These are phyloP conservation scores for Verbascum thapsus DNA, from an alignment of 257 asterid species.

Conservation along the genomic window DNA sequence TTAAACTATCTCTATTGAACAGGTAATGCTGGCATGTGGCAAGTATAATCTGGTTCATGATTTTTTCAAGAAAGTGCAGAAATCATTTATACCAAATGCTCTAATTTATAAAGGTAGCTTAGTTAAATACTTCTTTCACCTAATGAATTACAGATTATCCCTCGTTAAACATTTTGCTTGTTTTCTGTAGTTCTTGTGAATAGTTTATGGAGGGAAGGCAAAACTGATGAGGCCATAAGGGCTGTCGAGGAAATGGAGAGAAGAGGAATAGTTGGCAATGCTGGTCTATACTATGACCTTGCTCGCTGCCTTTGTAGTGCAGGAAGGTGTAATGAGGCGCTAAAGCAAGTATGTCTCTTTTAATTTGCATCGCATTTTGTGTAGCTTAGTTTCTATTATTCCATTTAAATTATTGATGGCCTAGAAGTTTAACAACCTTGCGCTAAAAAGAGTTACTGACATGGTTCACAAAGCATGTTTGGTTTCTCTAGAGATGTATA, in stretches of 20 bases:
- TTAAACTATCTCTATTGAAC: constrained; percentile 32
- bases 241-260: constrained; percentile 88
- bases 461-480: background rate
- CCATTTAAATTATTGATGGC: background rate
- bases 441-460: background rate
- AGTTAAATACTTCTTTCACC: constrained; percentile 13
- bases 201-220: constrained; percentile 86
- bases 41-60: constrained; percentile 91
- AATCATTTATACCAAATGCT: constrained; percentile 76
- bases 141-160: constrained; percentile 22
- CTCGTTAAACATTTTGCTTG: constrained; percentile 21
- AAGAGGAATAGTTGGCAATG: constrained; percentile 90
- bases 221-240: constrained; percentile 66
- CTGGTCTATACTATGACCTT: constrained; percentile 84
- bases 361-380: background rate
- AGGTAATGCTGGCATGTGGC: constrained; percentile 90
- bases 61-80: constrained; percentile 80
- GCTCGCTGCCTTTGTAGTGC: constrained; percentile 97
- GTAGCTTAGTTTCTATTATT: constrained; percentile 18
- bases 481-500: background rate
- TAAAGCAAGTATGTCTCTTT: constrained; percentile 61
- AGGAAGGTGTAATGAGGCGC: constrained; percentile 84
- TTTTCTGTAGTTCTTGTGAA: constrained; percentile 69
- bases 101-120: constrained; percentile 78
- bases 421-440: constrained; percentile 22